These are phyloP conservation scores for Parasitella parasitica DNA, from an alignment of 371 early-diverging fungal genomes.

Conservation along the genomic window DNA sequence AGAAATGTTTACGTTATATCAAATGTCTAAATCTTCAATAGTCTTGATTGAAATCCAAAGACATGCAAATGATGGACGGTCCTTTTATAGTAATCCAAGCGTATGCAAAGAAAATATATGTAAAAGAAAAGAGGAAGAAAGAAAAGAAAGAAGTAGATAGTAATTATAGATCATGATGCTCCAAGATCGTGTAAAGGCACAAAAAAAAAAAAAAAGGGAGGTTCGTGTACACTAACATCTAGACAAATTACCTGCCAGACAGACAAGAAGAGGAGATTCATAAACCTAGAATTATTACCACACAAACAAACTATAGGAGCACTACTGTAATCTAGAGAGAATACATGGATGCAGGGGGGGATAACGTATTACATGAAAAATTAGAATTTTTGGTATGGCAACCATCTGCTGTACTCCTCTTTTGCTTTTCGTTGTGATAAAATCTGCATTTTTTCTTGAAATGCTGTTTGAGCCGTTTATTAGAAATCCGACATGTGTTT, in stretches of 20 bases:
- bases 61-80: background rate
- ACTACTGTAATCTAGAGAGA: too few species aligned
- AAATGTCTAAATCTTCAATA: conserved; percentile 1
- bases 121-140: background rate
- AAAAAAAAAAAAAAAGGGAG: background rate
- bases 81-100: background rate
- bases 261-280: background rate
- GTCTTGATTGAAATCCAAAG: conserved; percentile 6
- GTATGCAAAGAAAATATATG: background rate
- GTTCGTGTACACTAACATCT: background rate
- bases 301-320: background rate
- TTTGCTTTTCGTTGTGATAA: too few species aligned
- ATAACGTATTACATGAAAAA: too few species aligned
- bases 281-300: background rate
- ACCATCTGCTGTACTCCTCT: too few species aligned
- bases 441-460: too few species aligned
- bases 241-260: background rate
- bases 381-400: too few species aligned
- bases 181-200: background rate
- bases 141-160: background rate
- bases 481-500: too few species aligned
- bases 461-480: too few species aligned
- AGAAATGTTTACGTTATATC: background rate
- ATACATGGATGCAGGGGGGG: too few species aligned
- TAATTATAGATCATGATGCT: background rate